These are phyloP conservation scores for Nidula microcarpa DNA, from an alignment of 768 basidiomycete species.

Conservation along the genomic window DNA sequence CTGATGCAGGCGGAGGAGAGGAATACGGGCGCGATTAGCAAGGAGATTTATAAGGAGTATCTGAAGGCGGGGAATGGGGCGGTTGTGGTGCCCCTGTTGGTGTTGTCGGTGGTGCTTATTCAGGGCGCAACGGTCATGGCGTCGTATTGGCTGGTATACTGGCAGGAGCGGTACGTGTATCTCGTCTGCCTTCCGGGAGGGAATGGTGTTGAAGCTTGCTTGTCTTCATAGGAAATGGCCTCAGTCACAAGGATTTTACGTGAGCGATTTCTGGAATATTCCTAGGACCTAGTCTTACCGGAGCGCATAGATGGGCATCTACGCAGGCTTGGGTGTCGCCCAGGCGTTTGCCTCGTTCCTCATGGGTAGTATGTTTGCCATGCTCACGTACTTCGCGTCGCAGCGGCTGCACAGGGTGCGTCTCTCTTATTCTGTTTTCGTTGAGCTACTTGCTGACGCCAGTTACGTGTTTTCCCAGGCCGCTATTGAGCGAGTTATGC, in stretches of 20 bases:
- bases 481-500: constrained; percentile 69
- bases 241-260: constrained; percentile 66
- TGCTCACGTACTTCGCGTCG: constrained; percentile 78
- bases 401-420: constrained; percentile 57
- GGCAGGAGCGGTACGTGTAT: constrained; percentile 59
- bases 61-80: constrained; percentile 65
- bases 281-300: constrained; percentile 1
- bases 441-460: background rate
- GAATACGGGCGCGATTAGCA: constrained; percentile 67
- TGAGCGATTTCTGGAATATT: constrained; percentile 26
- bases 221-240: constrained; percentile 43
- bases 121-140: constrained; percentile 73
- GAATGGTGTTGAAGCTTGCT: constrained; percentile 8
- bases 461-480: constrained; percentile 28
- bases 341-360: constrained; percentile 69
- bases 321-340: constrained; percentile 66
- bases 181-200: background rate
- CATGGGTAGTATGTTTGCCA: constrained; percentile 61
- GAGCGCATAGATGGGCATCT: constrained; percentile 70
- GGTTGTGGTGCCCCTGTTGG: constrained; percentile 61
- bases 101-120: constrained; percentile 57
- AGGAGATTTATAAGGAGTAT: constrained; percentile 57
- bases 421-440: background rate
- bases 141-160: constrained; percentile 83
- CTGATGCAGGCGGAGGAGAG: constrained; percentile 87